Evolutionary conservation across 768 basidiomycete genomes (phyloP), one percentile per base, ranked within the genome.

Genomic region (Russula brevipes): DNA sequence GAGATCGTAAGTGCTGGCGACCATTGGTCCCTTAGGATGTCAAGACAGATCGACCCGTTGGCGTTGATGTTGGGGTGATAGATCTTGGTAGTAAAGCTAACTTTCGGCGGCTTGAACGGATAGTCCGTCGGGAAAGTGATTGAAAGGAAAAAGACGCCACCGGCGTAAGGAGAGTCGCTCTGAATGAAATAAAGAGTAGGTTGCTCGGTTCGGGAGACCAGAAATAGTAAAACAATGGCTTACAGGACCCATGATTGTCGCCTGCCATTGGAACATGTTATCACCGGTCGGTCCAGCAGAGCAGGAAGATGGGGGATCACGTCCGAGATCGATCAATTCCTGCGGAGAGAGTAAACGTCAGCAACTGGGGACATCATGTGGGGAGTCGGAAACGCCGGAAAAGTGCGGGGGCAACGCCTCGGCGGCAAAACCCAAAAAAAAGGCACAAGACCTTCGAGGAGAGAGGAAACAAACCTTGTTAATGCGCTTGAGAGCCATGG

Each of bases 1-100:
- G 96, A 97, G 71, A 99, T 96, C 60, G 97, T 99, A 80, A 98
- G 79, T 50, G 97, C 97, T 54, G 97, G 97, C 66, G 91, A 94
- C 97, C 97, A 99, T 74, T 98, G 97, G 76, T 99, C 97, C 76
- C 95, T 83, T 73, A 99, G 80, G 73, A 99, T 99, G 76, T 99
- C 97, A 70, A 99, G 79, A 76, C 96, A 99, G 77, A 99, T 98
- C 67, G 93, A 95, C 46, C 97, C 97, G 72, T 99, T 99, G 70
- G 96, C 92, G 75, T 99, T 99, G 94, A 99, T 98, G 82, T 98
- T 98, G 41, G 96, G 96, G 77, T 98, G 96, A 77, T 98, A 98
- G 71, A 98, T 98, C 90, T 97, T 98, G 73, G 97, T 98, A 69
- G 94, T 96, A 78, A 99, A 99, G 81, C 89, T 66, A 47, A 99